phyloP scores from a whole-genome alignment of 1,284 basidiomycete genomes.

The Pseudozyma sp. region DNA sequence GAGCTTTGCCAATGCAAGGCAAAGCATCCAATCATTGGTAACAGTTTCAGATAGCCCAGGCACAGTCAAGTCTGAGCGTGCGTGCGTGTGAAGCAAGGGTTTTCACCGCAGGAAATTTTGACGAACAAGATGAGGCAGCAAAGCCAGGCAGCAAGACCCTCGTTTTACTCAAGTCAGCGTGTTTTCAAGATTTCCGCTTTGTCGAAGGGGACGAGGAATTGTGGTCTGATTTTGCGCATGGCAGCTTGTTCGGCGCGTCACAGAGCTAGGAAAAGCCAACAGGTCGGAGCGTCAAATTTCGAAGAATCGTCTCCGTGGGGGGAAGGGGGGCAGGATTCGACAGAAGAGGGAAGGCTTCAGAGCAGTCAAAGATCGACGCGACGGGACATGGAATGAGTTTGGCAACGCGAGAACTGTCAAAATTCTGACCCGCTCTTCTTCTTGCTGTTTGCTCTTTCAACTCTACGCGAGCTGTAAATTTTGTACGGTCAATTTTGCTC shows the following conservation, averaged over 20 bases:
- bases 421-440: neutral
- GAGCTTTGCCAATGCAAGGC: neutral
- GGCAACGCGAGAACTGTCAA: neutral
- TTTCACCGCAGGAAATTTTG: neutral
- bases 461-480: neutral
- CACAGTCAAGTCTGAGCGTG: neutral
- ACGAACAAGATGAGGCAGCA: no score
- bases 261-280: neutral
- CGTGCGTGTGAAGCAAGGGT: slow-evolving; percentile 2
- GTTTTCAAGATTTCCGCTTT: neutral
- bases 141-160: no score
- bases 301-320: slow-evolving; percentile 7
- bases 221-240: slow-evolving; percentile 34
- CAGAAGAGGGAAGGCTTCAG: neutral
- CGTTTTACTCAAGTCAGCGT: neutral
- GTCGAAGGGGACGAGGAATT: neutral
- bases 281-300: slow-evolving; percentile 2
- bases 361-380: slow-evolving; percentile 19
- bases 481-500: slow-evolving; percentile 5
- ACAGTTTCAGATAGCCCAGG: neutral
- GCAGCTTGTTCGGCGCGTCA: slow-evolving; percentile 10
- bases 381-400: neutral
- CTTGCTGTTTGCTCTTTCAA: slow-evolving; percentile 1
- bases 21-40: neutral
- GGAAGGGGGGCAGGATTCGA: neutral